Base-by-base conservation (phyloP, 2,329 filamentous ascomycete genomes). In the Ophiostoma australiae region DNA sequence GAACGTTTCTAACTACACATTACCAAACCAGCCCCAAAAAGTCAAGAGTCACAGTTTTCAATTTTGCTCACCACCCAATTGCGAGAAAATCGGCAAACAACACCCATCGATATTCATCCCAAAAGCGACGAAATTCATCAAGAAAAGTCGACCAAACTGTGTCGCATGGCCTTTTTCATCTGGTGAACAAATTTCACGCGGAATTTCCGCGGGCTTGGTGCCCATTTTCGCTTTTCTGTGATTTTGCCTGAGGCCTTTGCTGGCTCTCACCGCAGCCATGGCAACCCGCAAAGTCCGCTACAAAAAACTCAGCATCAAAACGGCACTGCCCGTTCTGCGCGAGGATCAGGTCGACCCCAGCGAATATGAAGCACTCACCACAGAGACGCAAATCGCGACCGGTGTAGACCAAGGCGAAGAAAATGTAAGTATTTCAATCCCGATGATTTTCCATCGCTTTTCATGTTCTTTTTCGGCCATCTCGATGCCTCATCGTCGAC, bases 361-460 rank as follows among this genome's bases (percentile, higher is more conserved):
- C 78, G 88, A 93, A 81, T 97, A 97, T 81, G 92, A 97, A 82
- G 88, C 91, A 77, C 89, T 94, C 79, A 91, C 91, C 76, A 90
- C 91, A 79, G 86, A 92, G 87, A 84, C 89, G 85, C 82, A 92
- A 90, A 93, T 97, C 79, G 93, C 95, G 79, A 97, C 94, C 75
- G 95, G 95, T 81, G 95, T 99, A 77, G 95, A 99, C 82, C 94
- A 97, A 80, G 92, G 90, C 75, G 95, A 99, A 83, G 94, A 98
- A 88, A 94, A 94, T 84, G 95, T 97, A 82, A 89, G 93, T 92
- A 76, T 74, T 75, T 77, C 76, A 73, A 52, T 61, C 35, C 35
- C 41, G 73, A 72, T 74, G 68, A 65, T 58, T 70, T 61, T 63
- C 52, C 66, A 66, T 73, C 70, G 66, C 52, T 67, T 72, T 71